Evolutionary conservation across 2,329 filamentous ascomycete genomes (phyloP), one percentile per base, ranked within the genome.

Genomic region (Aspergillus hortae): DNA sequence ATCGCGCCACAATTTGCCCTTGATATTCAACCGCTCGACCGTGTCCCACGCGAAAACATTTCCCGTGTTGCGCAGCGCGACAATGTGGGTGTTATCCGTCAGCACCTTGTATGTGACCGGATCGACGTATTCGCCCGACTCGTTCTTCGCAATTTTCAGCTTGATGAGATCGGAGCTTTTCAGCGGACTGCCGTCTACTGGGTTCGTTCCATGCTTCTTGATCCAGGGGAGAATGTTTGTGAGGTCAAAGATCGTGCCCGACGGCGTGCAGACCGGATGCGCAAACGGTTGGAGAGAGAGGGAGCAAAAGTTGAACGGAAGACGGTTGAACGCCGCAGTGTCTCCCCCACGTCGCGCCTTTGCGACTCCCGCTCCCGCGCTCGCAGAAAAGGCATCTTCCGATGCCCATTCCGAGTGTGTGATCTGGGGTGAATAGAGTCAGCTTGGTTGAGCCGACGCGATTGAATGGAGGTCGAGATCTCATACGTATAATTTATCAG

Each of bases 21-120:
- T 97, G 72, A 99, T 87, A 70, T 99, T 99, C 76, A 99, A 83
- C 62, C 89, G 83, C 73, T 97, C 90, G 35, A 99, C 84, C 1
- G 95, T 99, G 65, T 99, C 95, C 83, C 88, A 96, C 1, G 92
- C 86, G 68, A 97, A 99, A 4, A 96, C 94, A 72, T 99, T 99
- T 46, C 92, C 92, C 52, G 92, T 92, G 50, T 80, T 88, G 52
- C 85, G 81, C 57, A 99, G 80, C 14, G 92, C 92, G 43, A 97
- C 90, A 53, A 99, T 90, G 71, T 97, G 94, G 4, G 94, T 97
- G 72, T 97, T 97, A 70, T 99, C 91, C 44, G 94, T 99, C 65
- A 99, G 90, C 40, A 95, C 89, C 72, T 99, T 99, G 79, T 89
- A 97, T 0, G 92, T 96, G 44, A 99, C 92, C 0, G 94, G 95